Conservation (phyloP, 345 rosid species). For the Psidium guajava region DNA sequence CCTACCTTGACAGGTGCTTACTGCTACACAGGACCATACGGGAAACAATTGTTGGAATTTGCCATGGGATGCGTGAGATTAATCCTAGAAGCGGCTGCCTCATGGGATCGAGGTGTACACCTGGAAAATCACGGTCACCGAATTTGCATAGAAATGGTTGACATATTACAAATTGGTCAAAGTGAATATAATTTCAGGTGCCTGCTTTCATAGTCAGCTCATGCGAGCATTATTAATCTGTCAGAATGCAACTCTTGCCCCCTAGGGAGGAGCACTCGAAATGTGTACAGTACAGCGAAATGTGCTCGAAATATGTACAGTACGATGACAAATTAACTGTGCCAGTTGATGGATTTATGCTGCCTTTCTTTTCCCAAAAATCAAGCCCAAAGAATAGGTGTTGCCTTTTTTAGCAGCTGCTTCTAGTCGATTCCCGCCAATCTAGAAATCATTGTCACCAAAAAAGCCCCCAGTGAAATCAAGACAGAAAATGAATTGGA, state of each 20-base stretch:
- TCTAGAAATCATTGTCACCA: constrained; percentile 15
- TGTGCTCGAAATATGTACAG: background rate
- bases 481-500: background rate
- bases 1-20: no score
- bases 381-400: constrained; percentile 56
- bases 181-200: background rate
- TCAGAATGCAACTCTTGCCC: background rate
- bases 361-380: constrained; percentile 64
- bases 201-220: background rate
- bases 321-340: background rate
- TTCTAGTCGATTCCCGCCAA: constrained; percentile 72
- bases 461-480: background rate
- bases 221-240: background rate
- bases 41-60: background rate
- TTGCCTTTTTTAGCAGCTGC: constrained; percentile 66
- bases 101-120: background rate
- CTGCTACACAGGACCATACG: background rate
- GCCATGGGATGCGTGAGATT: background rate
- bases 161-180: background rate
- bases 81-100: background rate
- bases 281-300: background rate
- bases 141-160: background rate
- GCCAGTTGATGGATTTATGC: constrained; percentile 11
- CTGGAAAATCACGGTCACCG: background rate
- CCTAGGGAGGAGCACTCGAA: background rate